Percentiles rank a stretch among this genome's conserved stretches.
These are phyloP conservation scores for Pyrenula massariospora DNA, from an alignment of 495 filamentous ascomycete species.

Conservation along the genomic window DNA sequence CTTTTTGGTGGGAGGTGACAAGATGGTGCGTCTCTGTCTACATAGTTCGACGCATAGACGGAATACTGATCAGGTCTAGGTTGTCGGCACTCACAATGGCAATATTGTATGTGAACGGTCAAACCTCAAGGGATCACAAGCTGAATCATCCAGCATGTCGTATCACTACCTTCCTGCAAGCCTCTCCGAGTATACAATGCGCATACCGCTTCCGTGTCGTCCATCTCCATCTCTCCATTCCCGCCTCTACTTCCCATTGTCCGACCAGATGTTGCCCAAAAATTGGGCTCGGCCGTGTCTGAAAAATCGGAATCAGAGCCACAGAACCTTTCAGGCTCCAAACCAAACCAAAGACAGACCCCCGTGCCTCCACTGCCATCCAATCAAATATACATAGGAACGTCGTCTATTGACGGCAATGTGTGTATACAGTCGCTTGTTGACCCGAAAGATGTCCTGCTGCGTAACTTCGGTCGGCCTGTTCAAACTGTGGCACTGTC, in stretches of 20 bases:
- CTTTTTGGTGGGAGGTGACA: conserved; percentile 83
- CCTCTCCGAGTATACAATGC: conserved; percentile 75
- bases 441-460: conserved; percentile 65
- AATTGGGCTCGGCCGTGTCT: conserved; percentile 34
- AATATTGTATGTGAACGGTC: conserved; percentile 64
- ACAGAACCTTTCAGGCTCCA: conserved; percentile 33
- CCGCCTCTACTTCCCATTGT: conserved; percentile 58
- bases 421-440: conserved; percentile 79
- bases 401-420: conserved; percentile 90
- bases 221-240: conserved; percentile 81
- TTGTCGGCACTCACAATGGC: conserved; percentile 92
- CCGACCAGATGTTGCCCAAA: conserved; percentile 38
- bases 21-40: conserved; percentile 56
- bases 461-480: conserved; percentile 88
- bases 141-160: conserved; percentile 52
- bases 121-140: conserved; percentile 8
- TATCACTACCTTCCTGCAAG: conserved; percentile 70
- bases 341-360: conserved; percentile 30
- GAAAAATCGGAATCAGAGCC: conserved; percentile 27
- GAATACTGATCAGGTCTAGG: conserved; percentile 34
- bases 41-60: not conserved
- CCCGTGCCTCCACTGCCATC: conserved; percentile 58
- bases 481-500: conserved; percentile 83
- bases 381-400: conserved; percentile 83
- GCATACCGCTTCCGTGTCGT: conserved; percentile 81